These are phyloP conservation scores for Pyrenula massariospora DNA, from an alignment of 495 filamentous ascomycete species.

Conservation along the genomic window DNA sequence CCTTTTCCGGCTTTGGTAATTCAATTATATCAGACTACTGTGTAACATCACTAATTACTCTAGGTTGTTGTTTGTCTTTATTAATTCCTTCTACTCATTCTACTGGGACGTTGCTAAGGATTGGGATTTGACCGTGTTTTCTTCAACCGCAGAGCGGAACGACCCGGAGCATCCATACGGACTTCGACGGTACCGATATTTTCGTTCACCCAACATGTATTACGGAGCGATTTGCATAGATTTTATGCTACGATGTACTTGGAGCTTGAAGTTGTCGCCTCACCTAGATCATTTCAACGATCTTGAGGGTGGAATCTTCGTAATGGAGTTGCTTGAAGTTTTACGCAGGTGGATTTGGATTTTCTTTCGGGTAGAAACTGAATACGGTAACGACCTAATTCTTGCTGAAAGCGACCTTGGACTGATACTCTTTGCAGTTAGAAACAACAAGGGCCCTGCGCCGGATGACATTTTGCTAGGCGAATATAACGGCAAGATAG, in stretches of 20 bases:
- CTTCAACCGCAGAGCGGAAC: conserved; percentile 29
- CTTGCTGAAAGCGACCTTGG: conserved; percentile 3
- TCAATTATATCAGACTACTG: not conserved
- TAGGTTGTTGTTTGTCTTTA: conserved; percentile 48
- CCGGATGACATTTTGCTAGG: conserved; percentile 43
- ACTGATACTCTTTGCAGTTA: conserved; percentile 22
- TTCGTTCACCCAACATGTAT: conserved; percentile 59
- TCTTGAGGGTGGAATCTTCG: conserved; percentile 73
- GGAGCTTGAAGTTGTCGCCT: conserved; percentile 73
- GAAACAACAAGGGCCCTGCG: conserved; percentile 39
- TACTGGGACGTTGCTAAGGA: conserved; percentile 97
- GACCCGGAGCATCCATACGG: conserved; percentile 61
- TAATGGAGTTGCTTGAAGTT: conserved; percentile 80
- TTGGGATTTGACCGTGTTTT: conserved; percentile 88
- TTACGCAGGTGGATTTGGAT: conserved; percentile 91
- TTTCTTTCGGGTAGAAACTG: conserved; percentile 87
- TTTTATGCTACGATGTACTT: conserved; percentile 72
- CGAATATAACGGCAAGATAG: conserved; percentile 38
- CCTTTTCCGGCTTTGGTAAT: conserved; percentile 45
- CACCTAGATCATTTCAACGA: conserved; percentile 73
- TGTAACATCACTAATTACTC: not conserved
- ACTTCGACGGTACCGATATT: conserved; percentile 58
- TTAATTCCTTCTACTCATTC: conserved; percentile 88
- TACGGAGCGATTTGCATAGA: conserved; percentile 74
- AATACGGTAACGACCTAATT: conserved; percentile 78